Conservation (phyloP, 305 asterid species). For the Solanum chacoense region DNA sequence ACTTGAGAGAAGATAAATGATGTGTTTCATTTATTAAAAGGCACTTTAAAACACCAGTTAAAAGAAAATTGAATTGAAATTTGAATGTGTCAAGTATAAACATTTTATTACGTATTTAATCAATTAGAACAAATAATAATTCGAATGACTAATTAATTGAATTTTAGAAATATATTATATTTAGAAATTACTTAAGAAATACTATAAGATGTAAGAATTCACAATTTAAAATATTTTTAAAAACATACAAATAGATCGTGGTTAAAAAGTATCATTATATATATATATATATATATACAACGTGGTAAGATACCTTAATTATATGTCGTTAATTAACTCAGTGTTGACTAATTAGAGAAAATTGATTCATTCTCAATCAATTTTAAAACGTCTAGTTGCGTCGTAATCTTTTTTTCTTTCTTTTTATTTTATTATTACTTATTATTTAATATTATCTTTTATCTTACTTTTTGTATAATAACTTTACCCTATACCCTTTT, state of each 20-base stretch:
- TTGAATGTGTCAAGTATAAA: background rate
- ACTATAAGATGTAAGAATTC: background rate
- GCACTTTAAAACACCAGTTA: background rate
- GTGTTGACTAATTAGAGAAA: background rate
- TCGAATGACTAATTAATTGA: background rate
- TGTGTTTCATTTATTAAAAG: background rate
- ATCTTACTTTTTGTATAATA: background rate
- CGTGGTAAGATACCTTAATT: background rate
- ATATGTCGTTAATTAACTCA: background rate
- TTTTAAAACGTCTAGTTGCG: too few relatives aligned
- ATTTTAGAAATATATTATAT: background rate
- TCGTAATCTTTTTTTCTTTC: too few relatives aligned
- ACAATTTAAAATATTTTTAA: background rate
- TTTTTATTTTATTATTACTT: too few relatives aligned
- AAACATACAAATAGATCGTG: background rate
- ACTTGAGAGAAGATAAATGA: too few relatives aligned
- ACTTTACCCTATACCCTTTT: fast-evolving
- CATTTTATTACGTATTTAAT: background rate
- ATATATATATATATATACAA: too few relatives aligned
- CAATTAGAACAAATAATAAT: background rate
- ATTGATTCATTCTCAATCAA: background rate
- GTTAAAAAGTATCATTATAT: background rate
- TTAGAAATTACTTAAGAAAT: background rate
- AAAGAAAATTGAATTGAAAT: background rate
- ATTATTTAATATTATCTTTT: background rate